A percentile compares a stretch with the other conserved stretches of the same genome.
Evolutionary conservation across 2,329 filamentous ascomycete species (phyloP).

Genomic region (Cryphonectria japonica): DNA sequence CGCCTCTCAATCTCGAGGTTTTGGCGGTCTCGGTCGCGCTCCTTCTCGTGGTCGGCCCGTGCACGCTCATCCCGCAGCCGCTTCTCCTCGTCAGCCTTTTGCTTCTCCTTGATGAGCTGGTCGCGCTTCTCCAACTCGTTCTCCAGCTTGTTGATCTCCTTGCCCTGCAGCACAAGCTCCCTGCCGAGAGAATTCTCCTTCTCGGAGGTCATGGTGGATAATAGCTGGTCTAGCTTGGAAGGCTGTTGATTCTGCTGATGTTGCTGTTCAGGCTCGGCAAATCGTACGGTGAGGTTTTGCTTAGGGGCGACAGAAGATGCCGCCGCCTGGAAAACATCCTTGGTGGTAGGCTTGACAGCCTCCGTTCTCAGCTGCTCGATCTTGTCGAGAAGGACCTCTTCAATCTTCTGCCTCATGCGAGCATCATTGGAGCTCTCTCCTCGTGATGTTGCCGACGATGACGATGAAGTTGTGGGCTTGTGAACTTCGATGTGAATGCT

Average conservation of each 20-base stretch:
- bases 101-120: constrained; percentile 21
- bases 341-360: background rate
- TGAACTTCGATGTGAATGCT: constrained; percentile 28
- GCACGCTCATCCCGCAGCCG: constrained; percentile 19
- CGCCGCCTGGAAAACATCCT: constrained; percentile 2
- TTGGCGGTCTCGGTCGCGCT: constrained; percentile 22
- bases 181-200: constrained; percentile 26
- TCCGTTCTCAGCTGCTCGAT: constrained; percentile 25
- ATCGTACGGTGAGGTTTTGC: constrained; percentile 17
- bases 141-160: constrained; percentile 28
- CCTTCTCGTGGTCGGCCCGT: constrained; percentile 19
- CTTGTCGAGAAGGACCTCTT: constrained; percentile 22
- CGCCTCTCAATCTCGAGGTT: constrained; percentile 23
- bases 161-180: constrained; percentile 27
- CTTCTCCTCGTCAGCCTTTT: constrained; percentile 20
- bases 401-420: constrained; percentile 24
- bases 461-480: constrained; percentile 4
- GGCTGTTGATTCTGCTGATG: constrained; percentile 5
- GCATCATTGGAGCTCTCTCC: constrained; percentile 15
- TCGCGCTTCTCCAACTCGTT: constrained; percentile 25
- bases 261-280: constrained; percentile 26
- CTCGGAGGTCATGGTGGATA: background rate
- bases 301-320: constrained; percentile 10
- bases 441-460: background rate
- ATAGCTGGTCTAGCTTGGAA: background rate